phyloP scores from a whole-genome alignment of 805 yeast genomes.

The Clavispora fructus region DNA sequence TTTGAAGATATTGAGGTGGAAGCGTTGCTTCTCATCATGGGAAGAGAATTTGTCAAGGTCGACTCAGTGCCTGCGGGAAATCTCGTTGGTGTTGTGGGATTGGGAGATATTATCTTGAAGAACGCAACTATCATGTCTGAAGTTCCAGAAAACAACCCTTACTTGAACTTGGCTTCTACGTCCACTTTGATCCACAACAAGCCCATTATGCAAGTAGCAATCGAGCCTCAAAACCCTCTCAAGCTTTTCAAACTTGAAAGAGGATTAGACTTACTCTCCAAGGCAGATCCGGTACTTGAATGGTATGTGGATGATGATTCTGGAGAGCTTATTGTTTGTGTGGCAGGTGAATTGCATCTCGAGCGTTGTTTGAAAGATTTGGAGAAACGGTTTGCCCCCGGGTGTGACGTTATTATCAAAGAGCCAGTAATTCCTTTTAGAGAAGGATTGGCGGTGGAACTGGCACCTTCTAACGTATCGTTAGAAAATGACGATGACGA shows the following conservation, averaged over 20 bases:
- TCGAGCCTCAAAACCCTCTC: slow-evolving; percentile 89
- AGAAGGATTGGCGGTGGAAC: slow-evolving; percentile 68
- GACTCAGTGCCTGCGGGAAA: slow-evolving; percentile 89
- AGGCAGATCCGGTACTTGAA: slow-evolving; percentile 93
- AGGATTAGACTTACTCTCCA: slow-evolving; percentile 74
- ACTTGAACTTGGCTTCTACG: slow-evolving; percentile 54
- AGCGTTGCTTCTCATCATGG: slow-evolving; percentile 82
- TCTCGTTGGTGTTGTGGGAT: slow-evolving; percentile 89
- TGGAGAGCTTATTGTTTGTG: slow-evolving; percentile 90
- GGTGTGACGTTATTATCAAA: slow-evolving; percentile 77
- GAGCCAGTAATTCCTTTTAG: slow-evolving; percentile 93
- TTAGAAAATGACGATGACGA: slow-evolving; percentile 14
- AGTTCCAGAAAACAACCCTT: slow-evolving; percentile 66
- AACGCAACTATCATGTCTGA: slow-evolving; percentile 73
- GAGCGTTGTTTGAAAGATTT: slow-evolving; percentile 93
- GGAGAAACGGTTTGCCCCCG: slow-evolving; percentile 80
- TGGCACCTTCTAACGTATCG: slow-evolving; percentile 4
- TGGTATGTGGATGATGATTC: slow-evolving; percentile 73
- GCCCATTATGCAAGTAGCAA: slow-evolving; percentile 90
- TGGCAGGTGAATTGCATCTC: slow-evolving; percentile 94
- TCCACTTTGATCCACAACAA: slow-evolving; percentile 51
- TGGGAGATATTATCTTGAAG: slow-evolving; percentile 76
- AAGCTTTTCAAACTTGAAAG: slow-evolving; percentile 68
- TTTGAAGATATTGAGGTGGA: slow-evolving; percentile 55
- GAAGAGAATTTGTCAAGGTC: slow-evolving; percentile 76